Evolutionary conservation across 2,329 filamentous ascomycete species (phyloP).

Genomic region (Macrophomina pseudophaseolina): DNA sequence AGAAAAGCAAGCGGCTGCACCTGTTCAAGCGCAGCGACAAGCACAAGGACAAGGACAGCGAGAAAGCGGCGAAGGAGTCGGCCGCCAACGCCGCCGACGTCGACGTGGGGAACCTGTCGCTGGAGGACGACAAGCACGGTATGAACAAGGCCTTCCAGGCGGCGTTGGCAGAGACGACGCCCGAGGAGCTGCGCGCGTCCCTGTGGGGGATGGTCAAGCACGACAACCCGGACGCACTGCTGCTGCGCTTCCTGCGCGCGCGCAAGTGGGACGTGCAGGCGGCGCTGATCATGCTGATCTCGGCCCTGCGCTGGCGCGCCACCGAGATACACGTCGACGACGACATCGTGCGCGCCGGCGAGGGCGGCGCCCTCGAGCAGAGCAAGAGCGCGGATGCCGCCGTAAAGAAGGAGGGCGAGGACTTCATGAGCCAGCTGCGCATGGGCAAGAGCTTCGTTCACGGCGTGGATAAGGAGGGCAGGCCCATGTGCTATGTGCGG

Average conservation of each 20-base stretch:
- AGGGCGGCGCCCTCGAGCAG: conserved; percentile 63
- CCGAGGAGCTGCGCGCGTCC: conserved; percentile 77
- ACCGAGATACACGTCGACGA: conserved; percentile 86
- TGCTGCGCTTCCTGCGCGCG: conserved; percentile 56
- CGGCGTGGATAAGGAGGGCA: conserved; percentile 79
- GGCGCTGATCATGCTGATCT: conserved; percentile 91
- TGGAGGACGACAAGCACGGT: conserved; percentile 84
- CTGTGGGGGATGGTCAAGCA: conserved; percentile 97
- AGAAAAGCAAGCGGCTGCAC: conserved; percentile 71
- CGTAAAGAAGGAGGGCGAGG: conserved; percentile 71
- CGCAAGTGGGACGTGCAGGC: conserved; percentile 85
- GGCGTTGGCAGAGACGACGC: conserved; percentile 74
- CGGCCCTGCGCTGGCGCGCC: conserved; percentile 89
- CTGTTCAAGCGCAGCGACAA: conserved; percentile 61
- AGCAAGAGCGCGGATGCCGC: conserved; percentile 63
- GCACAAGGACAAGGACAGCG: conserved; percentile 51
- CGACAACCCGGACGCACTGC: conserved; percentile 86
- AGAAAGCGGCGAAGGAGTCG: conserved; percentile 37
- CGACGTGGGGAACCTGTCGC: conserved; percentile 41
- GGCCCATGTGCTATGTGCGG: conserved; percentile 85
- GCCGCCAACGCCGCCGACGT: conserved; percentile 40
- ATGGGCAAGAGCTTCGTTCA: conserved; percentile 95
- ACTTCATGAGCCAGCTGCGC: conserved; percentile 82
- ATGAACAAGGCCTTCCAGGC: conserved; percentile 86
- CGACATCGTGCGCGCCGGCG: conserved; percentile 66